These are phyloP conservation scores for Irpex rosettiformis DNA, from an alignment of 1,284 basidiomycete species.

Conservation along the genomic window DNA sequence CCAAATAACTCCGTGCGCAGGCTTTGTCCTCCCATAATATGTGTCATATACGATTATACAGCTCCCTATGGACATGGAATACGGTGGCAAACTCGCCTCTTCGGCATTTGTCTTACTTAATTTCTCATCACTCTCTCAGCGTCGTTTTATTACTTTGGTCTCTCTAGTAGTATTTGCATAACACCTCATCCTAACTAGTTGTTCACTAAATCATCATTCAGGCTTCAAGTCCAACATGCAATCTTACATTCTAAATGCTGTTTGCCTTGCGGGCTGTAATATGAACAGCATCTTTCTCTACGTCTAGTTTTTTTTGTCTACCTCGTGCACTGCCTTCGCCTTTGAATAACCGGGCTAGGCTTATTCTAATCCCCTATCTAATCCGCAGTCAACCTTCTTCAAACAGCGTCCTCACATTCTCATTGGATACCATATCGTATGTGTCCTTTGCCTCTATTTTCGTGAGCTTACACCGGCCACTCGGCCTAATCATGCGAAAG, in stretches of 20 bases:
- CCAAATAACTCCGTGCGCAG: neutral
- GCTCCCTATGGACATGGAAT: neutral
- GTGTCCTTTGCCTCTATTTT: neutral
- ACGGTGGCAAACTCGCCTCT: neutral
- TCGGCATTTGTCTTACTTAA: neutral
- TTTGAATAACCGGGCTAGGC: neutral
- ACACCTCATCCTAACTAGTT: neutral
- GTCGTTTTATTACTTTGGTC: neutral
- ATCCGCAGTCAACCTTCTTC: neutral
- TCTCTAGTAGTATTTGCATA: neutral
- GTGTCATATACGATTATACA: neutral
- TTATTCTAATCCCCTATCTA: neutral
- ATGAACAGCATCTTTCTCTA: conserved; percentile 2
- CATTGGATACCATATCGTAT: neutral
- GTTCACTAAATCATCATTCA: neutral
- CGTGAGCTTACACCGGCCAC: neutral
- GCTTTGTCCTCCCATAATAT: neutral
- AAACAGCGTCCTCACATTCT: neutral
- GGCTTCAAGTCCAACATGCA: neutral
- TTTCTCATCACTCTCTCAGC: neutral
- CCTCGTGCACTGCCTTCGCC: neutral
- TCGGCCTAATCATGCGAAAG: neutral
- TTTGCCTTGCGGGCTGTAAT: conserved; percentile 6
- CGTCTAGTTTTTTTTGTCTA: neutral
- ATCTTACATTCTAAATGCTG: conserved; percentile 8